Evolutionary conservation across 2,329 filamentous ascomycete genomes (phyloP), one percentile per base, ranked within the genome.

Genomic region (Pyricularia pennisetigena): DNA sequence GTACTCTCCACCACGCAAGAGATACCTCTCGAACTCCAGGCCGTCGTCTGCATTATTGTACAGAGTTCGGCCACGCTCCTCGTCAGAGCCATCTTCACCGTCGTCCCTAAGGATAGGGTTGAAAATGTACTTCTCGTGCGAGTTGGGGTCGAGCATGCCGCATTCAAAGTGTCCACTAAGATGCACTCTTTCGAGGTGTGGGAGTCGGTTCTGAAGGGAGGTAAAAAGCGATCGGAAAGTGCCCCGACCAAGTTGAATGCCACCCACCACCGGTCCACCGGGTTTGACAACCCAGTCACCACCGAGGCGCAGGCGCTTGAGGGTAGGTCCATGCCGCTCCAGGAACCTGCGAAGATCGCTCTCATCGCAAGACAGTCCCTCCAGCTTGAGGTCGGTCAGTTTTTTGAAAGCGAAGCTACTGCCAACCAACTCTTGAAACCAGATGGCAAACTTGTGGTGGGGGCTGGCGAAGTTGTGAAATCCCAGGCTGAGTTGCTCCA

Each of bases 81-180:
- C 67, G 41, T 67, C 54, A 64, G 67, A 0, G 67, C 78, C 71
- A 1, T 74, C 73, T 65, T 76, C 74, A 80, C 80, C 77, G n/a
- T 26, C 57, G 23, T 61, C 57, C 57, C 57, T 61, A 2, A 61
- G 57, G 35, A 79, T 73, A 1, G 79, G 76, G 65, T 77, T 77
- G 70, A 82, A 82, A 70, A 77, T 76, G 73, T 80, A 82, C 16
- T 75, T 72, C 71, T 82, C 80, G 70, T 78, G 74, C 12, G 77
- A 74, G 32, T 74, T 75, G 1, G 78, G 72, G 71, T 76, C 75
- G 54, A 75, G 74, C 66, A 78, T 76, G 28, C 79, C 78, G 64
- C 79, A 80, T 70, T 80, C 78, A 64, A 81, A 79, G 66, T 82
- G 80, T 4, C 82, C 82, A 69, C 82, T 80, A 65, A 83, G 74